These are phyloP conservation scores for Adansonia rubrostipa DNA, from an alignment of 441 rosid species.

Conservation along the genomic window DNA sequence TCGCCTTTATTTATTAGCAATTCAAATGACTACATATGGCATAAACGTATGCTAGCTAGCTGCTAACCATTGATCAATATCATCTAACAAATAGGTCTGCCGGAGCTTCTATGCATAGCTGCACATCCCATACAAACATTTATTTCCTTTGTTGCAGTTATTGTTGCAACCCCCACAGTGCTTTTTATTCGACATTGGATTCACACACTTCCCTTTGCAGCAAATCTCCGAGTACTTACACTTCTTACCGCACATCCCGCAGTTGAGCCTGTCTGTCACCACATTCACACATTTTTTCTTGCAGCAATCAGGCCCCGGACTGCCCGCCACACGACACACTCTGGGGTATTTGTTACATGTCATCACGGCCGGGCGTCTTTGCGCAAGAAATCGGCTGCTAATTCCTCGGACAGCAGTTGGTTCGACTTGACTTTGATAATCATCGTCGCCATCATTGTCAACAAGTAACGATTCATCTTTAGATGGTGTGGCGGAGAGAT, in stretches of 20 bases:
- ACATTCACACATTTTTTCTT: constrained; percentile 56
- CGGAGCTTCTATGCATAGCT: constrained; percentile 49
- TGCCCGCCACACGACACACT: constrained; percentile 57
- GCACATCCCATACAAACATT: constrained; percentile 67
- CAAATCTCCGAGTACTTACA: constrained; percentile 62
- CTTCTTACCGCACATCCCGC: constrained; percentile 69
- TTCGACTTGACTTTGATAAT: background rate
- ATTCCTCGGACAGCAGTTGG: constrained; percentile 27
- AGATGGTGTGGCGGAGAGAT: constrained; percentile 26
- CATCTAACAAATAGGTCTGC: background rate
- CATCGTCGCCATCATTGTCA: background rate
- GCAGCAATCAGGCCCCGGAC: constrained; percentile 66
- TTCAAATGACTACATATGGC: background rate
- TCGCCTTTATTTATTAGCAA: constrained; percentile 10
- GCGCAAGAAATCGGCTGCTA: constrained; percentile 29
- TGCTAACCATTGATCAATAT: background rate
- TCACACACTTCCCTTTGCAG: constrained; percentile 67
- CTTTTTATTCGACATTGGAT: constrained; percentile 51
- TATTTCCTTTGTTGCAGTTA: constrained; percentile 54
- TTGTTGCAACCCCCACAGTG: constrained; percentile 72
- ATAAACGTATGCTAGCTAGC: background rate
- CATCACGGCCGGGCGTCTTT: constrained; percentile 13
- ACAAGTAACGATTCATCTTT: background rate
- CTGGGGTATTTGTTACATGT: constrained; percentile 57
- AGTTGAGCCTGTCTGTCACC: constrained; percentile 44